Base-by-base conservation (phyloP, 2,329 filamentous ascomycete genomes). In the Aureobasidium subglaciale region DNA sequence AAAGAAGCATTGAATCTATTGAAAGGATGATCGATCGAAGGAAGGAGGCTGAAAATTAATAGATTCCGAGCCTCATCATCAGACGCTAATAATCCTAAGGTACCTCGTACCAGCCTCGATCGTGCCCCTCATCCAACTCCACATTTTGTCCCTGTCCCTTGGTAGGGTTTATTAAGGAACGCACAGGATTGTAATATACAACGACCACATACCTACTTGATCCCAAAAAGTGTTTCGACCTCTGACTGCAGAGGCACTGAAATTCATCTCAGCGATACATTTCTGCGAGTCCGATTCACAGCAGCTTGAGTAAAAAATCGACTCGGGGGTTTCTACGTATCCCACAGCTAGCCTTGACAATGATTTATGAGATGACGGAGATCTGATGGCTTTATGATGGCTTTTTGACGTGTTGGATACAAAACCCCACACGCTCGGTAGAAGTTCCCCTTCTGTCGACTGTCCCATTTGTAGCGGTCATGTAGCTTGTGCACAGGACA, bases 1-100 rank as follows among this genome's bases (percentile, higher is more conserved):
- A 74, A 79, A 56, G 78, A 83, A 65, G 81, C 81, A 34, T 13
- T 53, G 48, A 43, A 50, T 5, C 22, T 54, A 15, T 27, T 57
- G 30, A 43, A 54, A 37, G 43, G n/a, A 41, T 56, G 50, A 29
- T 32, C 11, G 30, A 54, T 54, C 15, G 27, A 22, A 43, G 24
- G 29, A 29, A 37, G 22, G 38, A 54, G 50, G 46, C 46, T 50
- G 45, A 49, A 49, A 22, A n/a, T 10, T n/a, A 2, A 43, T 53
- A 27, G 30, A 54, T 16, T 27, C 29, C 11, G 20, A 54, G 38
- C 46, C 46, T 41, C 48, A 41, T 38, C 46, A 50, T 38, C 35
- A 41, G 18, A 41, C 48, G 41, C 37, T 53, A 50, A 24, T 50
- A 35, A 48, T 48, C 13, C n/a, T n/a, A n/a, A n/a, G n/a, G n/a